Conservation (phyloP, 1,139 yeast species). For the Sugiyamaella novakii region DNA sequence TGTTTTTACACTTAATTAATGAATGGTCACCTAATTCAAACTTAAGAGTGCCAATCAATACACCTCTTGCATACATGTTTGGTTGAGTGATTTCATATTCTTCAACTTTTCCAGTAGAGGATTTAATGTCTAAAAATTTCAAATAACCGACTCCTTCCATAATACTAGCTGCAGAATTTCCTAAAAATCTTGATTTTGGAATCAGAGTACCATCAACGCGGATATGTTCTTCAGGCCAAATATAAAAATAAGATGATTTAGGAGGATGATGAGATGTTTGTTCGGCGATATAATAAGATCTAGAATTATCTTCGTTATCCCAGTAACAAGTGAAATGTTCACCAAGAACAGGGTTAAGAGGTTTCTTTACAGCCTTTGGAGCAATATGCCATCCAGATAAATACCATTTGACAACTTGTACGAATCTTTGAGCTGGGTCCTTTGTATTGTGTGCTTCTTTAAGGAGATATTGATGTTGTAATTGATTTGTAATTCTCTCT, state of each 20-base stretch:
- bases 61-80: slow-evolving; percentile 93
- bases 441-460: slow-evolving; percentile 61
- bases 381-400: slow-evolving; percentile 97
- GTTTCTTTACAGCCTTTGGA: slow-evolving; percentile 97
- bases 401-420: slow-evolving; percentile 81
- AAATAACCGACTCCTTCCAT: slow-evolving; percentile 90
- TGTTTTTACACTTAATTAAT: slow-evolving; percentile 63
- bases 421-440: slow-evolving; percentile 68
- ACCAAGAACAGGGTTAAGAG: slow-evolving; percentile 90
- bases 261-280: slow-evolving; percentile 99
- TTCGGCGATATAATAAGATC: slow-evolving; percentile 85
- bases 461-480: slow-evolving; percentile 78
- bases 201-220: slow-evolving; percentile 86
- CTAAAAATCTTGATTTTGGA: slow-evolving; percentile 86
- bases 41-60: slow-evolving; percentile 83
- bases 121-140: slow-evolving; percentile 62
- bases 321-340: slow-evolving; percentile 89
- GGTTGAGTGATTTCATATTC: slow-evolving; percentile 85
- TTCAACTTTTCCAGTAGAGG: slow-evolving; percentile 51
- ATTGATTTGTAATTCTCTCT: slow-evolving; percentile 88
- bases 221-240: slow-evolving; percentile 77
- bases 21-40: slow-evolving; percentile 93
- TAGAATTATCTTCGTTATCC: slow-evolving; percentile 71
- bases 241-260: slow-evolving; percentile 86
- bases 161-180: slow-evolving; percentile 94